A percentile compares a stretch with the other conserved stretches of the same genome.
phyloP scores from a whole-genome alignment of 2,329 filamentous ascomycete genomes.

The Chalaropsis thielavioides region DNA sequence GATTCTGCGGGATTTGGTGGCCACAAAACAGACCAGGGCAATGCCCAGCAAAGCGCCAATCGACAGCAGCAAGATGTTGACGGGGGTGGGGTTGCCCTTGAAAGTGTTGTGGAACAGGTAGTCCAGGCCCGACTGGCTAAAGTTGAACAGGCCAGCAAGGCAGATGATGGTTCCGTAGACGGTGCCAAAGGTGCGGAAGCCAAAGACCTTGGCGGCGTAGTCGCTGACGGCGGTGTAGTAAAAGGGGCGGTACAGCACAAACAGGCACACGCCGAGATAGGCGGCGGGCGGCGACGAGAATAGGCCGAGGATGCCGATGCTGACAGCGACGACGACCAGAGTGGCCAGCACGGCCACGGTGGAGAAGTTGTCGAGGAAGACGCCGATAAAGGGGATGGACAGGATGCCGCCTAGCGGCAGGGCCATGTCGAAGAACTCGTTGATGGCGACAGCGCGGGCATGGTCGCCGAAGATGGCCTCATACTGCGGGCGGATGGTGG shows the following conservation, averaged over 20 bases:
- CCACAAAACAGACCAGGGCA: slow-evolving; percentile 53
- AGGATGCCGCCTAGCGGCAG: slow-evolving; percentile 70
- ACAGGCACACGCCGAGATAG: slow-evolving; percentile 62
- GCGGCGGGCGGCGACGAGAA: slow-evolving; percentile 55
- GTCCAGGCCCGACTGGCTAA: slow-evolving; percentile 68
- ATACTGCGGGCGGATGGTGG: slow-evolving; percentile 73
- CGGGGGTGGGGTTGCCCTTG: slow-evolving; percentile 55
- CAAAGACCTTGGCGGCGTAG: slow-evolving; percentile 82
- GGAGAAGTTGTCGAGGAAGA: slow-evolving; percentile 60
- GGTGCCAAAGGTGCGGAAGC: slow-evolving; percentile 79
- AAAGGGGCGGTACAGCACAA: slow-evolving; percentile 72
- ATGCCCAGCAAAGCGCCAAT: slow-evolving; percentile 50
- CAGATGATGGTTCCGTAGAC: slow-evolving; percentile 91
- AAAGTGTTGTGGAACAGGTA: slow-evolving; percentile 62
- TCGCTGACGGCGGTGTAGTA: slow-evolving; percentile 88
- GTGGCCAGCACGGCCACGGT: slow-evolving; percentile 56
- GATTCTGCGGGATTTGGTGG: slow-evolving; percentile 27
- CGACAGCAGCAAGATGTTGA: slow-evolving; percentile 54
- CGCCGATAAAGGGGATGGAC: slow-evolving; percentile 75
- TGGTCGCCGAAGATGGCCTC: slow-evolving; percentile 53
- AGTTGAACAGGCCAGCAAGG: slow-evolving; percentile 68
- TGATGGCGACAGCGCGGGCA: slow-evolving; percentile 51
- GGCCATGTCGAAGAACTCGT: slow-evolving; percentile 67
- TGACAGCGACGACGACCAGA: slow-evolving; percentile 56
- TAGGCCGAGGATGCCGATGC: slow-evolving; percentile 63